phyloP scores from a whole-genome alignment of 2,329 filamentous ascomycete species.

The Aschersonia sp. region DNA sequence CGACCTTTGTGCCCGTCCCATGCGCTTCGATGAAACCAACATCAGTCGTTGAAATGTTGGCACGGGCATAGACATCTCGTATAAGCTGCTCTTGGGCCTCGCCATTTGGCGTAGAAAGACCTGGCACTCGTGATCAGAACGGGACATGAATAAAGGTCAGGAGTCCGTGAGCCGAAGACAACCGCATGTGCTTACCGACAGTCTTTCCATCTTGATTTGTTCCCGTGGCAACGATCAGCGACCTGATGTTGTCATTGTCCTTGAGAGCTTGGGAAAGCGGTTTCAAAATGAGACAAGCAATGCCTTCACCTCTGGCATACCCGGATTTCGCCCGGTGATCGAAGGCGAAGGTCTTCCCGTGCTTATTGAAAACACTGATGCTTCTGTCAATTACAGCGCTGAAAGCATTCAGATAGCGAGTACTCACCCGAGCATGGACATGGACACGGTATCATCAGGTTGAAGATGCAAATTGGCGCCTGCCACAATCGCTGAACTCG shows the following conservation, averaged over 20 bases:
- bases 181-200: slow-evolving; percentile 3
- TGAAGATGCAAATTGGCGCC: slow-evolving; percentile 32
- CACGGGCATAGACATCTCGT: slow-evolving; percentile 17
- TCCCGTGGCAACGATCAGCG: slow-evolving; percentile 33
- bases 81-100: slow-evolving; percentile 30
- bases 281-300: slow-evolving; percentile 42
- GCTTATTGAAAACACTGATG: slow-evolving; percentile 28
- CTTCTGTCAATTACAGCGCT: background rate
- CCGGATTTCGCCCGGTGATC: slow-evolving; percentile 23
- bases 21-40: slow-evolving; percentile 31
- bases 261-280: slow-evolving; percentile 36
- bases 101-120: slow-evolving; percentile 40
- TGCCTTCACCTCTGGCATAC: slow-evolving; percentile 47
- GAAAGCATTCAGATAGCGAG: background rate
- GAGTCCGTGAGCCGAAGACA: too few species aligned
- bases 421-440: slow-evolving; percentile 15
- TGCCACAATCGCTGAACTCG: slow-evolving; percentile 29
- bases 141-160: background rate
- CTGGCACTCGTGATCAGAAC: slow-evolving; percentile 14
- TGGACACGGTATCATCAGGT: slow-evolving; percentile 22
- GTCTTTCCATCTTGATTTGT: slow-evolving; percentile 42
- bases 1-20: slow-evolving; percentile 39
- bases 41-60: slow-evolving; percentile 13
- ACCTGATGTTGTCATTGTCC: slow-evolving; percentile 39
- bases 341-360: slow-evolving; percentile 32